phyloP scores from a whole-genome alignment of 495 filamentous ascomycete genomes.

The Hypoxylon fragiforme region DNA sequence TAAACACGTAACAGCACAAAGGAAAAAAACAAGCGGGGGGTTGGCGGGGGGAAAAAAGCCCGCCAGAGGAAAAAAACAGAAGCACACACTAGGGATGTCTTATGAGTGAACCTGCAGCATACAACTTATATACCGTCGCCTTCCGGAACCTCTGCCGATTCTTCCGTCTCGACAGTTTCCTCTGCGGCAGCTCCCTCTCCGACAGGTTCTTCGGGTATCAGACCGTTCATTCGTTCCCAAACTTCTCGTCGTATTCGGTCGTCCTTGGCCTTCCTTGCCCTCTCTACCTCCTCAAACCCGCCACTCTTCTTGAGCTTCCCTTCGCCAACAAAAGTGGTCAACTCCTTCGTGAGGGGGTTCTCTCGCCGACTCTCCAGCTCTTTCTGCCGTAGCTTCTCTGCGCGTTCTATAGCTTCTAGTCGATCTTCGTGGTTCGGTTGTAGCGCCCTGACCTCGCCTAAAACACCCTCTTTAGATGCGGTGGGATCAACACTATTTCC shows the following conservation, averaged over 20 bases:
- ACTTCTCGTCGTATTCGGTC: slow-evolving; percentile 84
- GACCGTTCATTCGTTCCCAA: slow-evolving; percentile 43
- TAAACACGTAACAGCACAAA: too few relatives aligned
- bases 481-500: slow-evolving; percentile 71
- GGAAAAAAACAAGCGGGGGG: background rate
- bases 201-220: slow-evolving; percentile 18
- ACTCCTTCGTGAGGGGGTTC: slow-evolving; percentile 85
- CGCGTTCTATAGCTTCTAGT: slow-evolving; percentile 92
- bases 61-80: background rate
- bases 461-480: slow-evolving; percentile 84
- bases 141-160: background rate
- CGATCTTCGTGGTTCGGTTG: slow-evolving; percentile 94
- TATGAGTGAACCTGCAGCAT: slow-evolving; percentile 2
- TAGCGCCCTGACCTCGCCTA: slow-evolving; percentile 91
- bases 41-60: background rate
- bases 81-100: slow-evolving; percentile 1
- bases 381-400: slow-evolving; percentile 83
- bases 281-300: slow-evolving; percentile 90
- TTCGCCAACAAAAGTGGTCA: slow-evolving; percentile 86
- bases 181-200: slow-evolving; percentile 11
- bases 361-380: slow-evolving; percentile 78
- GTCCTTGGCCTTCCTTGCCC: slow-evolving; percentile 81
- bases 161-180: background rate
- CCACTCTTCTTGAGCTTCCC: slow-evolving; percentile 93
- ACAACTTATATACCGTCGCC: slow-evolving; percentile 25